Conservation (phyloP, 2,329 filamentous ascomycete species). For the Cladophialophora bantiana region DNA sequence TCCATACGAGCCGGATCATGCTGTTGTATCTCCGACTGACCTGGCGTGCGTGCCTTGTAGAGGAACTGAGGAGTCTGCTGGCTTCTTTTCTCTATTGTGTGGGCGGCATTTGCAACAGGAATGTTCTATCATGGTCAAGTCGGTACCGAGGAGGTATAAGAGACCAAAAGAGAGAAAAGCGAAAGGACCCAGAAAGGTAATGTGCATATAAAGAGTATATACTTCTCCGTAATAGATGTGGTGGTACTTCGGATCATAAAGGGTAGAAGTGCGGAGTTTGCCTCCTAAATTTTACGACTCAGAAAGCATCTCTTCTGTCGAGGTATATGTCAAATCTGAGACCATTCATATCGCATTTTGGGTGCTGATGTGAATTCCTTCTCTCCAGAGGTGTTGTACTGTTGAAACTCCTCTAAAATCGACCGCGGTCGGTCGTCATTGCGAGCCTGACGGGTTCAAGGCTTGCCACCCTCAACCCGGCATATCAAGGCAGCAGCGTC, state of each 20-base stretch:
- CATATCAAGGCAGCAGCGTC: neutral
- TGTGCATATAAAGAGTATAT: neutral
- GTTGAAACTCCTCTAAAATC: too few species aligned
- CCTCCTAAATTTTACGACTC: neutral
- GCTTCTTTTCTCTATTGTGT: neutral
- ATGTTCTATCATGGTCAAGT: neutral
- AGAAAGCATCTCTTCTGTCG: too few species aligned
- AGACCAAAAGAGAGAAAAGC: neutral
- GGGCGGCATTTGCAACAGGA: neutral
- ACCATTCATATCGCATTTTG: too few species aligned
- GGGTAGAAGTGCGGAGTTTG: neutral
- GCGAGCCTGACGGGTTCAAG: too few species aligned
- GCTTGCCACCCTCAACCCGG: neutral
- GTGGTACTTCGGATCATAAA: neutral
- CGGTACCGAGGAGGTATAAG: neutral
- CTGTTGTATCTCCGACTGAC: neutral
- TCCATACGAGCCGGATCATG: conserved; percentile 1
- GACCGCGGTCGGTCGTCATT: too few species aligned
- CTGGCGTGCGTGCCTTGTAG: neutral
- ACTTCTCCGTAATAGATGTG: neutral
- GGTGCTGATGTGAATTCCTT: too few species aligned
- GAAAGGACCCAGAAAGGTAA: neutral
- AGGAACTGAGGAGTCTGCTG: neutral
- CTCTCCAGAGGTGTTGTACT: too few species aligned
- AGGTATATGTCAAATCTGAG: too few species aligned